A percentile compares a stretch with the other conserved stretches of the same genome.
These are phyloP conservation scores for Arthrobotrys entomopaga DNA, from an alignment of 2,329 filamentous ascomycete genomes.

Conservation along the genomic window DNA sequence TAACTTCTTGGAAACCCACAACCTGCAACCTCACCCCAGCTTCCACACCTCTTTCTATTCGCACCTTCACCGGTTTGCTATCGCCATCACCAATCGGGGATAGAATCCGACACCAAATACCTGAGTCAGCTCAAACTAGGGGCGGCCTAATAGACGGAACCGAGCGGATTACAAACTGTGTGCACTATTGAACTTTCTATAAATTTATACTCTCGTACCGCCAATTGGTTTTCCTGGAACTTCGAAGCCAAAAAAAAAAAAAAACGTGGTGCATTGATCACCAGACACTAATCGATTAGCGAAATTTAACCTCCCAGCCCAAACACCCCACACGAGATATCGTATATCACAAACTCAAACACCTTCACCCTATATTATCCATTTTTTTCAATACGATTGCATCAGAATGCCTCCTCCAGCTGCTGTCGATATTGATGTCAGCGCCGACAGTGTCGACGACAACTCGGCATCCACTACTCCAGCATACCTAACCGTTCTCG, in stretches of 20 bases:
- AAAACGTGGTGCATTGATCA: slow-evolving; percentile 8
- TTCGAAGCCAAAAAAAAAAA: slow-evolving; percentile 17
- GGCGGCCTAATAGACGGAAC: slow-evolving; percentile 27
- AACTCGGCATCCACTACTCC: slow-evolving; percentile 42
- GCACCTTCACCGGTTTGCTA: slow-evolving; percentile 33
- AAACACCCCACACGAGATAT: slow-evolving; percentile 16
- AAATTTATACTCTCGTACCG: slow-evolving; percentile 38
- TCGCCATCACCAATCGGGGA: slow-evolving; percentile 52
- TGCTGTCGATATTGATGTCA: slow-evolving; percentile 46
- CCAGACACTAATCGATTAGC: slow-evolving; percentile 11
- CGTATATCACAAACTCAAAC: slow-evolving; percentile 14
- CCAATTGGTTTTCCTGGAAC: slow-evolving; percentile 12
- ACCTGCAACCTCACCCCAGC: slow-evolving; percentile 19
- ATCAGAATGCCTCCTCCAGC: slow-evolving; percentile 45
- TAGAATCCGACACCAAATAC: slow-evolving; percentile 44
- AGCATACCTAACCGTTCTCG: slow-evolving; percentile 46
- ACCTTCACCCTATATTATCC: background rate
- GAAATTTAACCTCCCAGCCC: slow-evolving; percentile 25
- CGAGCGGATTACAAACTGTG: slow-evolving; percentile 39
- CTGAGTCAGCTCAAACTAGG: slow-evolving; percentile 31
- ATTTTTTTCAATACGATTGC: slow-evolving; percentile 2
- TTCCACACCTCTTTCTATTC: slow-evolving; percentile 38
- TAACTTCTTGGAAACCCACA: slow-evolving; percentile 39
- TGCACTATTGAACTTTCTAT: slow-evolving; percentile 28
- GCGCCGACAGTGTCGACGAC: slow-evolving; percentile 38